Base-by-base conservation (phyloP, 495 filamentous ascomycete genomes). In the Astrothelium subdiscretum region DNA sequence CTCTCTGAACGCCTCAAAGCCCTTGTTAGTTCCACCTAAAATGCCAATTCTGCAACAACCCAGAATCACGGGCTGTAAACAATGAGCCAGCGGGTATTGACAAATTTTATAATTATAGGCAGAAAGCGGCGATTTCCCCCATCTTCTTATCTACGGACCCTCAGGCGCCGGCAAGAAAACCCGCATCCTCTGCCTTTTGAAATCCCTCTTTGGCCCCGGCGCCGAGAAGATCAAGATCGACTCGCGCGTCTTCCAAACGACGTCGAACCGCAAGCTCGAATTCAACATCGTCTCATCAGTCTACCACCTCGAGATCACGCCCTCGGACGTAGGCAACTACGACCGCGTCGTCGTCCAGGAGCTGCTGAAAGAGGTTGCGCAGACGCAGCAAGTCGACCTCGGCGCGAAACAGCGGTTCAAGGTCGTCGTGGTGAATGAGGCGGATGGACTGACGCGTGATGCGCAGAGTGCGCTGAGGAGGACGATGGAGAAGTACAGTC, bases 401-500 rank as follows among this genome's bases (percentile, higher is more conserved):
- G 74, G 82, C 6, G 94, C 95, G 31, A 88, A 85, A 70, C 94
- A 98, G 72, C 81, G 85, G 51, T 98, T 98, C 79, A 98, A 98
- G 77, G 90, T 98, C 13, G 95, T 98, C 1, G 91, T 98, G 38
- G 96, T 98, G 79, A 98, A 98, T 69, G 94, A 98, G 77, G 94
- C 94, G n/a, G 95, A 98, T 68, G 88, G 96, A 68, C 78, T 98
- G 57, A 95, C 87, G 0, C 77, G 94, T 44, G 94, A 98, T 81
- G 94, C 94, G 6, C 94, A 98, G 75, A 95, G 95, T 0, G 94
- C 94, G 58, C 78, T 98, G 71, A 83, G 94, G 71, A 80, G 94
- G 61, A 98, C 94, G 0, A 98, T 98, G 94, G 94, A 98, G 77
- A 98, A 98, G 78, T 98, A 98, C 76, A 91, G 87, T 65, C 92